These are phyloP conservation scores for Epichloe elymi DNA, from an alignment of 2,329 filamentous ascomycete genomes.

Conservation along the genomic window DNA sequence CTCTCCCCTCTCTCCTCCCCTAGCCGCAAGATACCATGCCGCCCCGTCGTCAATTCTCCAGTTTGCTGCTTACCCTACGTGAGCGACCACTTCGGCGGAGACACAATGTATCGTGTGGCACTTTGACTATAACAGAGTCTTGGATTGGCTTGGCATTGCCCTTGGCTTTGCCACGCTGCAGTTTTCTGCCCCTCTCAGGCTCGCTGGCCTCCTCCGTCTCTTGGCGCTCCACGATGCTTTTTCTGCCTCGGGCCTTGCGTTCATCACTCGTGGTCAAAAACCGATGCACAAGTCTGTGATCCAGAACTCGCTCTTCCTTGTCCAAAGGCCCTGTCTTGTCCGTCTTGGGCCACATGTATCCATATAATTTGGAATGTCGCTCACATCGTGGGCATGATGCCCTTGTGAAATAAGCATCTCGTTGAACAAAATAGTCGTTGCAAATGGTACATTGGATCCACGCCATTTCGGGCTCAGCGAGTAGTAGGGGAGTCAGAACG, in stretches of 20 bases:
- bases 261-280: conserved; percentile 66
- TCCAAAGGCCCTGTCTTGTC: conserved; percentile 65
- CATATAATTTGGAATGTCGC: conserved; percentile 89
- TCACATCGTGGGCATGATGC: conserved; percentile 86
- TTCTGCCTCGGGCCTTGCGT: conserved; percentile 34
- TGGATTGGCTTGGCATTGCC: conserved; percentile 4
- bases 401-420: conserved; percentile 75
- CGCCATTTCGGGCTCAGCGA: conserved; percentile 60
- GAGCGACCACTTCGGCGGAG: conserved; percentile 23
- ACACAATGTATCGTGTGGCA: neutral
- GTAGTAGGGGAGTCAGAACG: conserved; percentile 61
- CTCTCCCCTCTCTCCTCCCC: too few relatives aligned
- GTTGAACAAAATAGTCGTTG: conserved; percentile 69
- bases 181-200: conserved; percentile 6
- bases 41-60: conserved; percentile 6
- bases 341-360: conserved; percentile 92
- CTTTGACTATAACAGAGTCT: neutral
- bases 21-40: too few relatives aligned
- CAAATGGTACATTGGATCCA: conserved; percentile 90
- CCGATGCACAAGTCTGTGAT: conserved; percentile 78
- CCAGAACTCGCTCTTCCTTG: conserved; percentile 57
- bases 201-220: conserved; percentile 16
- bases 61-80: conserved; percentile 20
- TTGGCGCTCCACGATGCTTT: conserved; percentile 15
- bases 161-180: conserved; percentile 5